Evolutionary conservation across 768 basidiomycete species (phyloP).

Genomic region (Boletus subcaerulescens): DNA sequence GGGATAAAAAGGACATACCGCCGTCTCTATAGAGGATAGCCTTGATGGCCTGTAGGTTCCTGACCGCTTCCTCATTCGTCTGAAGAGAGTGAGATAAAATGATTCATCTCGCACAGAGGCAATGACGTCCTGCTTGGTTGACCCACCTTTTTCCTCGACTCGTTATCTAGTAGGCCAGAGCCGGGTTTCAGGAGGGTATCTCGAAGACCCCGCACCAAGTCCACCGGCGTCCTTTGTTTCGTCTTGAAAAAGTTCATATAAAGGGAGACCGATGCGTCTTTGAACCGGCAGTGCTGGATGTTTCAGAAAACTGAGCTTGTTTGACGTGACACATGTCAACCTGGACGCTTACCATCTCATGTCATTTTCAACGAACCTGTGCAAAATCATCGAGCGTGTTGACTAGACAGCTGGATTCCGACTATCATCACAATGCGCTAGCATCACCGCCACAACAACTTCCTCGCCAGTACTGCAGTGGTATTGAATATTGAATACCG

Average conservation of each 20-base stretch:
- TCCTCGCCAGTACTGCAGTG: too few relatives aligned
- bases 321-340: not conserved
- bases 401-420: too few relatives aligned
- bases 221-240: constrained; percentile 82
- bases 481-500: too few relatives aligned
- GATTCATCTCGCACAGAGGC: not conserved
- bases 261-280: not conserved
- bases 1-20: constrained; percentile 45
- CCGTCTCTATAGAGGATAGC: constrained; percentile 83
- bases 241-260: constrained; percentile 92
- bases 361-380: too few relatives aligned
- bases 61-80: constrained; percentile 90
- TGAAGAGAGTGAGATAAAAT: constrained; percentile 29
- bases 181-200: constrained; percentile 81
- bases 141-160: constrained; percentile 76
- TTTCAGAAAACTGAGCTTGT: not conserved
- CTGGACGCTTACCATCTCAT: too few relatives aligned
- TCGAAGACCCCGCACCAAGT: constrained; percentile 76
- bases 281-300: not conserved
- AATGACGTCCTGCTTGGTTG: not conserved
- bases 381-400: too few relatives aligned
- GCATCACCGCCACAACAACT: too few relatives aligned
- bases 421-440: too few relatives aligned
- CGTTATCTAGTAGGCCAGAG: constrained; percentile 65
- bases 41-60: constrained; percentile 90